Base-by-base conservation (phyloP, 2,329 filamentous ascomycete genomes). In the Pseudocercospora fuligena region DNA sequence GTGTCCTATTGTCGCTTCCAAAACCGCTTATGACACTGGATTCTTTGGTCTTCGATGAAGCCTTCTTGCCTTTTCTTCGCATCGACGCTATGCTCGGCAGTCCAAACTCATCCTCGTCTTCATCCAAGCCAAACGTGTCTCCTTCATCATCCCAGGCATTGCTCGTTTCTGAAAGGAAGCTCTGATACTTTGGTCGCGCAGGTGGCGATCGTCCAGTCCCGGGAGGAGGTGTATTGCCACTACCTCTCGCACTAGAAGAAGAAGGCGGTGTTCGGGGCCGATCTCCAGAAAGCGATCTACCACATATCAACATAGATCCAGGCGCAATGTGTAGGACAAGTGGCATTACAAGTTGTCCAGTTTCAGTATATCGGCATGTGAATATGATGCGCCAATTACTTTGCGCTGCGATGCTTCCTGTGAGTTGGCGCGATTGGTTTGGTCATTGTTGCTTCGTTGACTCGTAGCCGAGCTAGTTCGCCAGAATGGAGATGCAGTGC, bases 71-170 rank as follows among this genome's bases (percentile, higher is more conserved):
- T 77, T 92, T 92, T 72, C 92, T 87, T 74, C 94, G 91, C 90
- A 95, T 95, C 76, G 90, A 97, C 5, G 93, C 92, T 76, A 98
- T 88, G 77, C 93, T 97, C 2, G 94, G 94, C 27, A 98, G 84
- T 1, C 94, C 94, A 80, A 98, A 98, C 77, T 98, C 94, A 79
- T 98, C 94, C 69, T 96, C 94, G 73, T 95, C 91, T 64, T 93
- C 92, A 72, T 97, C 92, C 74, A 90, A 85, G 66, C 92, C 92
- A 74, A 95, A 92, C 11, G 88, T 88, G 73, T 93, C 89, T 70
- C 93, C 92, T 64, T 86, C 85, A 12, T 86, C 86, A 68, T 89
- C 89, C 92, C 93, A 97, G 78, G 93, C 91, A 75, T 93, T 89
- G 73, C 93, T 91, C 36, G 91, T 92, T 70, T 91, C 90, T 47